Evolutionary conservation across 1,284 basidiomycete species (phyloP).

Genomic region (Ustilago vetiveriae): DNA sequence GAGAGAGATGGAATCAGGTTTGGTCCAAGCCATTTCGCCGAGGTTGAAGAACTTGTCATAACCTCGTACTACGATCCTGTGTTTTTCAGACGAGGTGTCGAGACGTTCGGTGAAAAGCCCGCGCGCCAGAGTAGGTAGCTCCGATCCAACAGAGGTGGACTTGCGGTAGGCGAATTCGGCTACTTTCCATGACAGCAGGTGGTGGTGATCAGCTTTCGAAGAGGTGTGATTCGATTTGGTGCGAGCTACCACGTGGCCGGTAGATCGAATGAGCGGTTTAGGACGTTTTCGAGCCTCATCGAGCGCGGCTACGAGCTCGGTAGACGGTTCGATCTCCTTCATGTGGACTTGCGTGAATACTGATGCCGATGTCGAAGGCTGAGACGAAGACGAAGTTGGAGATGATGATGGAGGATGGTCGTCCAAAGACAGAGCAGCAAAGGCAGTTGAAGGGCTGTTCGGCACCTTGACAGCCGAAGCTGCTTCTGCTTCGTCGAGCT

Average conservation of each 20-base stretch:
- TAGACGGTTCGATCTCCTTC: conserved; percentile 19
- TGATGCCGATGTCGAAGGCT: conserved; percentile 2
- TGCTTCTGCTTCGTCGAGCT: background rate
- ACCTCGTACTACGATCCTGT: conserved; percentile 86
- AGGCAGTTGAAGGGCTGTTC: conserved; percentile 34
- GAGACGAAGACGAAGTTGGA: conserved; percentile 2
- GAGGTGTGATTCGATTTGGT: background rate
- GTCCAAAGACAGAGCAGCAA: conserved; percentile 33
- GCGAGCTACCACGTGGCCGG: conserved; percentile 22
- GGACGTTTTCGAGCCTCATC: conserved; percentile 18
- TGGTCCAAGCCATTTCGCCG: conserved; percentile 92
- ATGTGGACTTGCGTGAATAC: conserved; percentile 14
- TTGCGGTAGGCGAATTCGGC: conserved; percentile 66
- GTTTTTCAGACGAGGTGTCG: conserved; percentile 47
- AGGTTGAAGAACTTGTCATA: conserved; percentile 99
- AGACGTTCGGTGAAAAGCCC: conserved; percentile 62
- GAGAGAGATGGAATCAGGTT: conserved; percentile 64
- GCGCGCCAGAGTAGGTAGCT: conserved; percentile 63
- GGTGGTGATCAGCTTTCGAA: conserved; percentile 9
- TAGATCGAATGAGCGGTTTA: conserved; percentile 52
- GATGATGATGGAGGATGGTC: conserved; percentile 8
- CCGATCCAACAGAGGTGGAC: conserved; percentile 41
- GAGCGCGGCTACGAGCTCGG: conserved; percentile 38
- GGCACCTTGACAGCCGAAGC: conserved; percentile 8
- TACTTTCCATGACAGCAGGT: conserved; percentile 61